These are phyloP conservation scores for Nannochloris sp. DNA, from an alignment of 139 green algal genomes.

Conservation along the genomic window DNA sequence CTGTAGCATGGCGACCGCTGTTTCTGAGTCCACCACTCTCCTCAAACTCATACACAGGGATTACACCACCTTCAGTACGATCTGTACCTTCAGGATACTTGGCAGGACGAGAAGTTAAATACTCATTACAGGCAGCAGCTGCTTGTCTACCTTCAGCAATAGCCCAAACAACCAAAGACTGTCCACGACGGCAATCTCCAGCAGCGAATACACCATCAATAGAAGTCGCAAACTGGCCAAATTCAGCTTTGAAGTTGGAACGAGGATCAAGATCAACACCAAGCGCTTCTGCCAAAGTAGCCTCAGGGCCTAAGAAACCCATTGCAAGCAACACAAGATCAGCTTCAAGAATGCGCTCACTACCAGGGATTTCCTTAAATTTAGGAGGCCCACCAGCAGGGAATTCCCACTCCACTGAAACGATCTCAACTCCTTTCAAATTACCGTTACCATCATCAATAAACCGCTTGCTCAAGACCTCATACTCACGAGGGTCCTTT, in stretches of 20 bases:
- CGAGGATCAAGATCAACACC: constrained; percentile 72
- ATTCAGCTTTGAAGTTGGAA: constrained; percentile 95
- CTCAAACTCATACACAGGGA: neutral
- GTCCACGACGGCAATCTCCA: constrained; percentile 88
- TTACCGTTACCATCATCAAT: constrained; percentile 70
- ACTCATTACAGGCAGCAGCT: constrained; percentile 65
- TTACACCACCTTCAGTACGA: constrained; percentile 4
- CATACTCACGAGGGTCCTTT: constrained; percentile 80
- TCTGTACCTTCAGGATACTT: constrained; percentile 13
- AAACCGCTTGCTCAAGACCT: constrained; percentile 93
- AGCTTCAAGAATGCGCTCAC: constrained; percentile 55
- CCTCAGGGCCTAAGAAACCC: constrained; percentile 93
- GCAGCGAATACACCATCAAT: constrained; percentile 91
- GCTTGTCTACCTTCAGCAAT: constrained; percentile 85
- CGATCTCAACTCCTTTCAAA: constrained; percentile 56
- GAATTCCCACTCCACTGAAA: constrained; percentile 40
- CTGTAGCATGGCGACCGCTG: too few species aligned
- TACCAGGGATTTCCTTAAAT: constrained; percentile 69
- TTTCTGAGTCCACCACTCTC: constrained; percentile 10
- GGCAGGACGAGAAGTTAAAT: constrained; percentile 25
- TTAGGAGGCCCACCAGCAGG: constrained; percentile 32
- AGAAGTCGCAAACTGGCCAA: constrained; percentile 78
- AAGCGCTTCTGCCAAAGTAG: constrained; percentile 59
- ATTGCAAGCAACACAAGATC: constrained; percentile 93
- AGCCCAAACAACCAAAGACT: constrained; percentile 87